phyloP scores from a whole-genome alignment of 495 filamentous ascomycete genomes.

The Podospora australis region DNA sequence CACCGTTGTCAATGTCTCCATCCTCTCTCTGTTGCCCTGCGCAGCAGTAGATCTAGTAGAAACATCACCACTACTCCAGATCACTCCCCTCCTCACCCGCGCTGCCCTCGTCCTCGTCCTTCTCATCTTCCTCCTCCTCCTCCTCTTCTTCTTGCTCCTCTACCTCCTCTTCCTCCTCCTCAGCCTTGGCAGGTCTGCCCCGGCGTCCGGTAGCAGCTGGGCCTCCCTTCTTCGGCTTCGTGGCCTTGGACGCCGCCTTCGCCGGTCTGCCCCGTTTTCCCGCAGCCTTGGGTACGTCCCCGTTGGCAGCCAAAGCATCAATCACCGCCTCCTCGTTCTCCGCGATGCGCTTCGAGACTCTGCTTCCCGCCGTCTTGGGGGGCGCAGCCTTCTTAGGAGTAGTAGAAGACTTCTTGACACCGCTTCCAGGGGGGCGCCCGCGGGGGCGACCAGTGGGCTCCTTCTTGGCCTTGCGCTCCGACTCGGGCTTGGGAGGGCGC shows the following conservation, averaged over 20 bases:
- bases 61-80: background rate
- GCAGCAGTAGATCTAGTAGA: no score
- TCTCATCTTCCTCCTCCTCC: background rate
- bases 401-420: constrained; percentile 28
- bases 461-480: constrained; percentile 29
- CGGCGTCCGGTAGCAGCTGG: constrained; percentile 1
- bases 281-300: background rate
- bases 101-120: background rate
- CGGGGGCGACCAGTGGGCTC: constrained; percentile 36
- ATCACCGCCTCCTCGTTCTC: background rate
- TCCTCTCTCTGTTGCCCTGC: no score
- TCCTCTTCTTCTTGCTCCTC: background rate
- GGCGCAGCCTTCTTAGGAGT: constrained; percentile 2
- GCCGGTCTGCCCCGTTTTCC: constrained; percentile 4
- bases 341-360: background rate
- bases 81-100: background rate
- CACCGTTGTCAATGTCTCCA: no score
- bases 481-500: constrained; percentile 31
- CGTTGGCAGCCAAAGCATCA: background rate
- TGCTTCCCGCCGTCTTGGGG: background rate
- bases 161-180: background rate
- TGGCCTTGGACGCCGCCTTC: background rate
- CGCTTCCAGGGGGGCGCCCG: constrained; percentile 38
- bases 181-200: background rate
- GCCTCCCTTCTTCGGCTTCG: background rate